These are phyloP conservation scores for Symbiodinium natans DNA, from an alignment of 73 alveolate genomes.

Conservation along the genomic window DNA sequence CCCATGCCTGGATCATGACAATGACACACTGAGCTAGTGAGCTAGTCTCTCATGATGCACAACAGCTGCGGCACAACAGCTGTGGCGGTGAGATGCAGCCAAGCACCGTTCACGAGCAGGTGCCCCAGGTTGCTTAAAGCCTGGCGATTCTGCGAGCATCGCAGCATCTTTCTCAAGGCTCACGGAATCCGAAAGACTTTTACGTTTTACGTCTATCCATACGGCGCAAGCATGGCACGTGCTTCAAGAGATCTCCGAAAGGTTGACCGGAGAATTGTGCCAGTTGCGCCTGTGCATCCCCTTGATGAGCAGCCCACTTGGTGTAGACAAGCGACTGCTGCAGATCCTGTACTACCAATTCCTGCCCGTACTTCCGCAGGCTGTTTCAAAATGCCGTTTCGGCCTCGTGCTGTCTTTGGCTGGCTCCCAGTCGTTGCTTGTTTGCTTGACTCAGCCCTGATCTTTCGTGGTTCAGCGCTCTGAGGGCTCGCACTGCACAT, in stretches of 20 bases:
- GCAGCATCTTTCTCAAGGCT: neutral
- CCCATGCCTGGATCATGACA: conserved; percentile 74
- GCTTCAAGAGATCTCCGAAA: neutral
- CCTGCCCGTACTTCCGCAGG: no score
- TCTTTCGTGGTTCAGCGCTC: no score
- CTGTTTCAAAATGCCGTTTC: no score
- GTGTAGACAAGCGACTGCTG: conserved; percentile 60
- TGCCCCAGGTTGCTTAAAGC: conserved; percentile 92
- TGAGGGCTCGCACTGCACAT: no score
- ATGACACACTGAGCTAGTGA: no score
- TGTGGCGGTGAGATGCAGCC: no score
- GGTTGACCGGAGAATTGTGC: neutral
- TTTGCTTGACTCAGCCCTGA: no score
- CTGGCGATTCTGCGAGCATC: neutral
- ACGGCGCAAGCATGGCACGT: no score
- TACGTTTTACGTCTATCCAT: neutral
- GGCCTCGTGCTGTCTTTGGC: no score
- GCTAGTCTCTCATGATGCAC: no score
- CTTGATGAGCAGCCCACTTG: conserved; percentile 92
- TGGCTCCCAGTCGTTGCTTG: no score
- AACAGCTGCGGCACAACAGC: no score
- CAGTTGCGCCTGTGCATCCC: conserved; percentile 64
- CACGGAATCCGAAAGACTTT: neutral
- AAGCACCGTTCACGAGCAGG: conserved; percentile 48
- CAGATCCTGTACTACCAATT: conserved; percentile 46